Base-by-base conservation (phyloP, 129 eudicot genomes). In the Arctium minus region DNA sequence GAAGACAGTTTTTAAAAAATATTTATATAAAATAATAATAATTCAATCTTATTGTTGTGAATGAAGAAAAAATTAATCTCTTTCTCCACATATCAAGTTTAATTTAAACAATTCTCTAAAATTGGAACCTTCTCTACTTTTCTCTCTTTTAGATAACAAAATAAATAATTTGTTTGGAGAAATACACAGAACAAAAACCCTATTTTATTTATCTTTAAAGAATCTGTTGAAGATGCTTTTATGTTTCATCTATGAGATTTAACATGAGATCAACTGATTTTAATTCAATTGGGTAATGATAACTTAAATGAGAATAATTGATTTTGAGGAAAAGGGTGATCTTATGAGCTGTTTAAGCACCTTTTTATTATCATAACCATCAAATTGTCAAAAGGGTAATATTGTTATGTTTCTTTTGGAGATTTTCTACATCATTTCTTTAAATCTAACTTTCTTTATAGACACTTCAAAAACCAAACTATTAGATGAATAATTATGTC, bases 361-460 rank as follows among this genome's bases (percentile, higher is more conserved):
- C 76, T 46, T 82, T 71, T 75, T 75, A 64, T 82, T 44, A 44
- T 75, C 85, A 82, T 68, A 75, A 75, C 76, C 35, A 22, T 65
- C 76, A 30, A 74, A 74, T 74, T 82, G 81, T 82, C 85, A 82
- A 82, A 82, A 81, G 39, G 75, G 22, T 70, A 60, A 82, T 82
- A 68, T 72, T 81, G 60, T 82, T 46, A 44, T 68, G 56, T 68
- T 60, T 82, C 81, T 68, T 75, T 82, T 67, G 15, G 72, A 11
- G 85, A 68, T 82, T 76, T 82, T 82, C 81, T 78, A 30, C 81
- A 82, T 82, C 81, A 82, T 82, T 82, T 69, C 76, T 82, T 68
- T 56, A 82, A 10, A 1, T 75, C 81, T 3, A 68, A 44, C 81
- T 76, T 82, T 42, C 75, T 31, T 68, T n/a, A 11, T 8, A 73